Percentiles rank a stretch among this genome's conserved stretches.
These are phyloP conservation scores for Taphrina betulina DNA, from an alignment of 1,139 yeast species.

Conservation along the genomic window DNA sequence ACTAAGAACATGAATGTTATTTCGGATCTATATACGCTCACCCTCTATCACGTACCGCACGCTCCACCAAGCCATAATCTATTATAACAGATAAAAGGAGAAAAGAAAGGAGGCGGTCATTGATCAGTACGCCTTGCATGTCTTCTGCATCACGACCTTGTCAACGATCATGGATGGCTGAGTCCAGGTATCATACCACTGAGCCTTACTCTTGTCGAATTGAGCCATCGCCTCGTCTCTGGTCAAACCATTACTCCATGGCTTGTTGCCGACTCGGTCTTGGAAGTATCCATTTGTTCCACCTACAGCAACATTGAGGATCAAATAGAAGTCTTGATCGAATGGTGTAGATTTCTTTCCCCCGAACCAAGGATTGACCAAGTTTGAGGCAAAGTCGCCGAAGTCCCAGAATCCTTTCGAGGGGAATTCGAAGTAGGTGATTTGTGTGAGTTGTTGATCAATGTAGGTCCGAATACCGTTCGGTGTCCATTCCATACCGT, in stretches of 20 bases:
- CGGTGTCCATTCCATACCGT: slow-evolving; percentile 37
- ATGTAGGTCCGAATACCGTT: slow-evolving; percentile 36
- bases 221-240: slow-evolving; percentile 21
- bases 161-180: slow-evolving; percentile 22
- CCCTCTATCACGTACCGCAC: too few species aligned
- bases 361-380: slow-evolving; percentile 37
- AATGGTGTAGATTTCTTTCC: slow-evolving; percentile 35
- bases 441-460: slow-evolving; percentile 37
- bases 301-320: slow-evolving; percentile 38
- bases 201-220: slow-evolving; percentile 6
- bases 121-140: slow-evolving; percentile 14
- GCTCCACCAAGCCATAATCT: too few species aligned
- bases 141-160: slow-evolving; percentile 30
- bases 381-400: slow-evolving; percentile 35
- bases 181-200: slow-evolving; percentile 26
- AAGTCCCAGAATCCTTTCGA: slow-evolving; percentile 34
- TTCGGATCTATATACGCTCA: too few species aligned
- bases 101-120: too few species aligned
- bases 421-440: slow-evolving; percentile 34
- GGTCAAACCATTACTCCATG: slow-evolving; percentile 34
- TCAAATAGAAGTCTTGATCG: slow-evolving; percentile 38
- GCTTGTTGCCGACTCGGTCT: slow-evolving; percentile 36
- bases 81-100: too few species aligned
- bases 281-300: slow-evolving; percentile 38
- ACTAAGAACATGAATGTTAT: too few species aligned